Conservation (phyloP, 345 rosid genomes). For the Eutrema yunnanense region DNA sequence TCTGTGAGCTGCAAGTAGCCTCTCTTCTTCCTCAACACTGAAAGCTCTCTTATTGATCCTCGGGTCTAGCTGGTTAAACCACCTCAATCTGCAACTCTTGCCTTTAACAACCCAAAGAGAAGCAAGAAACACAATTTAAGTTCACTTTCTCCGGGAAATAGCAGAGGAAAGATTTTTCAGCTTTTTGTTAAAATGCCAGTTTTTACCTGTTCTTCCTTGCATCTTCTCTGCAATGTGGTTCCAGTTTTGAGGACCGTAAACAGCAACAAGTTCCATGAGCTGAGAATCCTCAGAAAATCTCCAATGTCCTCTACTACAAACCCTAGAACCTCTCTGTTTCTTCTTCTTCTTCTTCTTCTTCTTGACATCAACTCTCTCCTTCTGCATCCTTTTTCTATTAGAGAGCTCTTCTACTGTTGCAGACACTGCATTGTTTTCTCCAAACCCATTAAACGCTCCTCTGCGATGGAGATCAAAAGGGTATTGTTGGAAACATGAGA, state of each 20-base stretch:
- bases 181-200: background rate
- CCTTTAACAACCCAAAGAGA: slow-evolving; percentile 32
- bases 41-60: slow-evolving; percentile 74
- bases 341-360: slow-evolving; percentile 14
- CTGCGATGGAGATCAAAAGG: slow-evolving; percentile 12
- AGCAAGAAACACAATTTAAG: slow-evolving; percentile 3
- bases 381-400: background rate
- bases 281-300: slow-evolving; percentile 23
- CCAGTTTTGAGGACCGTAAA: slow-evolving; percentile 91
- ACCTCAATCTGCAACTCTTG: slow-evolving; percentile 88
- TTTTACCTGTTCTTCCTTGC: slow-evolving; percentile 80
- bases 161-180: background rate
- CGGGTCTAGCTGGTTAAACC: slow-evolving; percentile 93
- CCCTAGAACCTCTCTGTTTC: slow-evolving; percentile 24
- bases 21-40: slow-evolving; percentile 70
- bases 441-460: slow-evolving; percentile 12
- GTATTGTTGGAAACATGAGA: slow-evolving; percentile 22
- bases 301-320: slow-evolving; percentile 31
- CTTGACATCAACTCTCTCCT: slow-evolving; percentile 32
- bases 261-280: slow-evolving; percentile 55
- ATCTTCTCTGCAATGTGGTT: slow-evolving; percentile 79
- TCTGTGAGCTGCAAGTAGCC: slow-evolving; percentile 51
- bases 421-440: slow-evolving; percentile 22
- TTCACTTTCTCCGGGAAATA: background rate
- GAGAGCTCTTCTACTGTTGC: background rate